Evolutionary conservation across 345 rosid genomes (phyloP).

Genomic region (Boechera retrofracta): DNA sequence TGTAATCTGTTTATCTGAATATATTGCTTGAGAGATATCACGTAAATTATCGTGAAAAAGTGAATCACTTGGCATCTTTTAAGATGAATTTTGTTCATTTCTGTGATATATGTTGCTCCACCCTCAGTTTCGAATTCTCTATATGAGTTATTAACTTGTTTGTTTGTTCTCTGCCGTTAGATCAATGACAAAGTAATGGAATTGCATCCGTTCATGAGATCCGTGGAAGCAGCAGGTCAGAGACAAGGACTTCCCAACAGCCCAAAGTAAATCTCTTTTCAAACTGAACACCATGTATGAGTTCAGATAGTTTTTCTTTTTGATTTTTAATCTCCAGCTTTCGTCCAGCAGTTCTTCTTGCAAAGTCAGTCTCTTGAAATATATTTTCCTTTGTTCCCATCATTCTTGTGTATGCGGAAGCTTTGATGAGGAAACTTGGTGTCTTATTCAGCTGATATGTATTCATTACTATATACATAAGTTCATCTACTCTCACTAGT

Average conservation of each 20-base stretch:
- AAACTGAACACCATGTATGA: conserved; percentile 16
- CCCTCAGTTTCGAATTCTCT: neutral
- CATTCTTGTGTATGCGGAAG: conserved; percentile 17
- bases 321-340: neutral
- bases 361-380: conserved; percentile 19
- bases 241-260: conserved; percentile 57
- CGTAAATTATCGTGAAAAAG: conserved; percentile 1
- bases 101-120: conserved; percentile 10
- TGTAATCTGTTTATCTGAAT: conserved; percentile 17
- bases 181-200: conserved; percentile 72
- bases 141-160: conserved; percentile 3
- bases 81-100: conserved; percentile 13
- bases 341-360: conserved; percentile 14
- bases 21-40: conserved; percentile 14
- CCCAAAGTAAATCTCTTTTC: conserved; percentile 57
- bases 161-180: conserved; percentile 50
- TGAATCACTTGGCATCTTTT: neutral
- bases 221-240: conserved; percentile 57
- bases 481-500: conserved; percentile 13
- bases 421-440: conserved; percentile 16
- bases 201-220: conserved; percentile 58
- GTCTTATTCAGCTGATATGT: conserved; percentile 21
- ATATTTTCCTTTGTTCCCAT: neutral
- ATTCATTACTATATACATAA: neutral
- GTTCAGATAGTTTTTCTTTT: neutral